Conservation (phyloP, 345 rosid species). For the Aurinia saxatilis region DNA sequence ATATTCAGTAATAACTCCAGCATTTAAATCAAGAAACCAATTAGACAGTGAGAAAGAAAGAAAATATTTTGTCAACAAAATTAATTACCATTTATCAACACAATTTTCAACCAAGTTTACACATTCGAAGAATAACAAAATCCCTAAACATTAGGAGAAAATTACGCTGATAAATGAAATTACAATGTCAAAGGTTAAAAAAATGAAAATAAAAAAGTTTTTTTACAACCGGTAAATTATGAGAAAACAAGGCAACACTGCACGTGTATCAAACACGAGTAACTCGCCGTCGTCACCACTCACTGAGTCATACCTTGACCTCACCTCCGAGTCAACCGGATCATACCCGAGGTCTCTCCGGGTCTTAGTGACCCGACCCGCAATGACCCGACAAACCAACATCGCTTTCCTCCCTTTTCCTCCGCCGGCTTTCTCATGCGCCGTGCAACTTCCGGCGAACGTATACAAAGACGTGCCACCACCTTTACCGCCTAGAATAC, state of each 20-base stretch:
- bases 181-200: not conserved
- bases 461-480: constrained; percentile 59
- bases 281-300: constrained; percentile 78
- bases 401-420: constrained; percentile 86
- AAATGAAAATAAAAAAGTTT: not conserved
- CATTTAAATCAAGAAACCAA: constrained; percentile 13
- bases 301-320: constrained; percentile 78
- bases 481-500: constrained; percentile 19
- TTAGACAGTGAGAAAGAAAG: not conserved
- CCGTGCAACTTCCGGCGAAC: constrained; percentile 66
- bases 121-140: not conserved
- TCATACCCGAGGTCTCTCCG: constrained; percentile 32
- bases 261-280: constrained; percentile 78
- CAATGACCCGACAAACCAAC: constrained; percentile 88
- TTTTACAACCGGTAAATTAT: constrained; percentile 84
- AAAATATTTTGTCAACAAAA: constrained; percentile 14
- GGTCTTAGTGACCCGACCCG: constrained; percentile 74
- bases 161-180: constrained; percentile 46
- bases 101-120: constrained; percentile 27
- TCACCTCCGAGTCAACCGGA: constrained; percentile 31
- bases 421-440: constrained; percentile 78
- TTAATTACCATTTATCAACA: constrained; percentile 49
- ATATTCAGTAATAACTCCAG: constrained; percentile 4
- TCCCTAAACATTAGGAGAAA: constrained; percentile 1
- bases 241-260: constrained; percentile 92